phyloP scores from a whole-genome alignment of 2,329 filamentous ascomycete species.

The Akanthomyces uredinophilus region DNA sequence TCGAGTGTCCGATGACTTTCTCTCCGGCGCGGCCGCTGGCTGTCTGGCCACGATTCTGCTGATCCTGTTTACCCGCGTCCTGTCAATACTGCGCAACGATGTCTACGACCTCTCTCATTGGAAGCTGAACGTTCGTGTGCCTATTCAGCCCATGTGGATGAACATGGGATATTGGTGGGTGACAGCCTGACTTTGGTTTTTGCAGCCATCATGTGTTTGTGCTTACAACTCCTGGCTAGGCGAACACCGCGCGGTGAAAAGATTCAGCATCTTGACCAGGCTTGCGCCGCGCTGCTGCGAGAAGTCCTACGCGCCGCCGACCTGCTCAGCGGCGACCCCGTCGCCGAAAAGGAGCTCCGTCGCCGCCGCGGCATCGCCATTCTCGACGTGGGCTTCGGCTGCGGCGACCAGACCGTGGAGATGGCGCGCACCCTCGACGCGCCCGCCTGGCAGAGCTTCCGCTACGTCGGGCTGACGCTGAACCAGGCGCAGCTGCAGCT shows the following conservation, averaged over 20 bases:
- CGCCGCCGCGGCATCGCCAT: slow-evolving; percentile 27
- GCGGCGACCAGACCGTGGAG: slow-evolving; percentile 51
- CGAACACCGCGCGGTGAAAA: slow-evolving; percentile 24
- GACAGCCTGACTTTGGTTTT: neutral
- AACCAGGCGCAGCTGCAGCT: slow-evolving; percentile 39
- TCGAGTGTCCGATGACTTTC: slow-evolving; percentile 10
- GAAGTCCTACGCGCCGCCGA: slow-evolving; percentile 41
- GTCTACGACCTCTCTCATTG: slow-evolving; percentile 51
- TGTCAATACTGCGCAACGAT: slow-evolving; percentile 22
- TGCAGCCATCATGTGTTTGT: no score
- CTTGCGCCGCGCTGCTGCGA: slow-evolving; percentile 44
- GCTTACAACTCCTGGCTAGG: slow-evolving; percentile 20
- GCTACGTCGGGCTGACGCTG: slow-evolving; percentile 50
- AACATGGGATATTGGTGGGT: slow-evolving; percentile 57
- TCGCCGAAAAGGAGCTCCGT: slow-evolving; percentile 7
- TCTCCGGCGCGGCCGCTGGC: neutral
- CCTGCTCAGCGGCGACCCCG: slow-evolving; percentile 25
- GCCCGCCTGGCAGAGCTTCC: slow-evolving; percentile 25
- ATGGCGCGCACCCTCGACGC: slow-evolving; percentile 29
- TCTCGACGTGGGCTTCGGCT: slow-evolving; percentile 54
- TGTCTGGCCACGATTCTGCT: slow-evolving; percentile 19
- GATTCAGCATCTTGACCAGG: slow-evolving; percentile 37
- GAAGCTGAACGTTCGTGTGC: slow-evolving; percentile 45
- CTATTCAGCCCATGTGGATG: slow-evolving; percentile 55
- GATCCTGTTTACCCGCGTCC: slow-evolving; percentile 30